phyloP scores from a whole-genome alignment of 352 stramenopile species.

The Pythium plurisporium region DNA sequence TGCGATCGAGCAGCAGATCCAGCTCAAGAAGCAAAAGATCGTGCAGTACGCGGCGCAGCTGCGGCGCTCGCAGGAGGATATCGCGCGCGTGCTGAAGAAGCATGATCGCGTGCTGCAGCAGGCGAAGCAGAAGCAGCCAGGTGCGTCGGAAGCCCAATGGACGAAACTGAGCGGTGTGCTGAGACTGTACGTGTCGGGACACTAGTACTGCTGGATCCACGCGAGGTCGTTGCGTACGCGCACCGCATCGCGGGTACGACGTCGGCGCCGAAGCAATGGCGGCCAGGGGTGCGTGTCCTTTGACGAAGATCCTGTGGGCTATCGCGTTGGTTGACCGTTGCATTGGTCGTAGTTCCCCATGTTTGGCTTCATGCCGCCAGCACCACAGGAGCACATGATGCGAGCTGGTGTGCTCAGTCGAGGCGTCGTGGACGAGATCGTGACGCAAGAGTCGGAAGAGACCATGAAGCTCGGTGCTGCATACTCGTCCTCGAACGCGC shows the following conservation, averaged over 20 bases:
- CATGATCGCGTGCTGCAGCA: slow-evolving; percentile 55
- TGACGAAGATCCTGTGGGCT: background rate
- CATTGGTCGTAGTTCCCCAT: slow-evolving; percentile 59
- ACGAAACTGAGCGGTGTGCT: background rate
- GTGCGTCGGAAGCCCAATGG: slow-evolving; percentile 5
- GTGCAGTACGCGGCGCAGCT: slow-evolving; percentile 65
- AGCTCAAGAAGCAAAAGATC: slow-evolving; percentile 65
- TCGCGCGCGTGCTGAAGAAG: slow-evolving; percentile 64
- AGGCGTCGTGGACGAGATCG: slow-evolving; percentile 72
- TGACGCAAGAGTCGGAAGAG: slow-evolving; percentile 56
- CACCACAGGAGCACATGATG: slow-evolving; percentile 84
- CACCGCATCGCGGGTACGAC: slow-evolving; percentile 78
- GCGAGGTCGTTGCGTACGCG: slow-evolving; percentile 72
- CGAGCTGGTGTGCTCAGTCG: slow-evolving; percentile 75
- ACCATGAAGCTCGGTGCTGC: slow-evolving; percentile 18
- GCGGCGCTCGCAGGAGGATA: slow-evolving; percentile 59
- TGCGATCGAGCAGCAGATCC: slow-evolving; percentile 49
- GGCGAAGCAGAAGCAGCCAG: slow-evolving; percentile 52
- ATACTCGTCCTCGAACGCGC: slow-evolving; percentile 39
- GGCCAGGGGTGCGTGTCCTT: slow-evolving; percentile 54
- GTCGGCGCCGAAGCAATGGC: slow-evolving; percentile 67
- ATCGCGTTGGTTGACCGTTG: slow-evolving; percentile 23
- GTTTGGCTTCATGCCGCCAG: slow-evolving; percentile 85
- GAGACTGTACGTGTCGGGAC: background rate
- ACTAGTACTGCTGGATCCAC: slow-evolving; percentile 69